Percentiles rank a stretch among this genome's conserved stretches.
Evolutionary conservation across 2,329 filamentous ascomycete species (phyloP).

Genomic region (Fusarium pilosicola): DNA sequence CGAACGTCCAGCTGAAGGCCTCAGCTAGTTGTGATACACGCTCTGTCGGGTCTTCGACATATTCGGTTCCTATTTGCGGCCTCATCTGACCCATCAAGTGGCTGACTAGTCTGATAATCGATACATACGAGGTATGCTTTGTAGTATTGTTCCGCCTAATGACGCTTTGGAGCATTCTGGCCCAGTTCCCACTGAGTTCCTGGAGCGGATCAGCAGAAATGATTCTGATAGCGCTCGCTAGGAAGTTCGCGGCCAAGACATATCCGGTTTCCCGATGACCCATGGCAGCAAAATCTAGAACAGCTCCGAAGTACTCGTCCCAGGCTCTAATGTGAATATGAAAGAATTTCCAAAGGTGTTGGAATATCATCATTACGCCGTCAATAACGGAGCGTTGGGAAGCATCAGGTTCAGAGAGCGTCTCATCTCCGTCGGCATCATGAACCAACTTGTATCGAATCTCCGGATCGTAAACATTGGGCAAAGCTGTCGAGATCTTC

Average conservation of each 20-base stretch:
- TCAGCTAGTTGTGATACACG: slow-evolving; percentile 51
- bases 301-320: slow-evolving; percentile 80
- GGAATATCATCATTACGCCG: slow-evolving; percentile 59
- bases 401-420: slow-evolving; percentile 5
- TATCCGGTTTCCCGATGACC: slow-evolving; percentile 67
- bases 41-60: slow-evolving; percentile 51
- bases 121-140: slow-evolving; percentile 64
- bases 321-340: slow-evolving; percentile 72
- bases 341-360: slow-evolving; percentile 69
- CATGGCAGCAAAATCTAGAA: slow-evolving; percentile 72
- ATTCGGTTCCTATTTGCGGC: slow-evolving; percentile 47
- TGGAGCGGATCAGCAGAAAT: slow-evolving; percentile 67
- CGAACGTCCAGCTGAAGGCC: slow-evolving; percentile 56
- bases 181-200: slow-evolving; percentile 65
- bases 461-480: slow-evolving; percentile 57
- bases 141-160: slow-evolving; percentile 58
- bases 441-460: slow-evolving; percentile 11
- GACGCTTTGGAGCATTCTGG: slow-evolving; percentile 63
- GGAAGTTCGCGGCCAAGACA: slow-evolving; percentile 70
- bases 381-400: slow-evolving; percentile 46
- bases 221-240: slow-evolving; percentile 67
- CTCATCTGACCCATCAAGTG: slow-evolving; percentile 57
- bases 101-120: slow-evolving; percentile 62
- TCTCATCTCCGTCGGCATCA: slow-evolving; percentile 47
- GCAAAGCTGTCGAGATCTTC: slow-evolving; percentile 60